Conservation (phyloP, 2,329 filamentous ascomycete genomes). For the Byssoonygena ceratinophila region DNA sequence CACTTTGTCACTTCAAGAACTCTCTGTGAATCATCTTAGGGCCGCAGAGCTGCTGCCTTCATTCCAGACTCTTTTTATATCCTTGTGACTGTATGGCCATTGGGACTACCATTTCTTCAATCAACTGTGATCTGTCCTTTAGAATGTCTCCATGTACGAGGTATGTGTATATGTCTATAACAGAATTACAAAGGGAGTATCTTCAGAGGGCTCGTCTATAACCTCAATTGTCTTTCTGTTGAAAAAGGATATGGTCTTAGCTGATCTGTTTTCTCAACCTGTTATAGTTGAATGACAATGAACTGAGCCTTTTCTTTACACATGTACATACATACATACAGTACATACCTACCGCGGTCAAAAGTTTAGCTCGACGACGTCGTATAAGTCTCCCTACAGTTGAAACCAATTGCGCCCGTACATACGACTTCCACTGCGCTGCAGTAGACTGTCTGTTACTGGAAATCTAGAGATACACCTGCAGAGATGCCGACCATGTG, state of each 20-base stretch:
- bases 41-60: neutral
- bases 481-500: constrained; percentile 76
- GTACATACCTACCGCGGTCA: too few relatives aligned
- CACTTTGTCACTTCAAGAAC: neutral
- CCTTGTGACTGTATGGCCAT: neutral
- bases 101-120: neutral
- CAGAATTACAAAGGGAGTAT: too few relatives aligned
- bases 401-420: too few relatives aligned
- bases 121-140: neutral
- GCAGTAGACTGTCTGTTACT: neutral
- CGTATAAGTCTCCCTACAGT: too few relatives aligned
- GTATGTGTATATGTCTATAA: neutral
- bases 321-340: too few relatives aligned
- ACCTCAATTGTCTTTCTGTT: too few relatives aligned
- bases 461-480: neutral
- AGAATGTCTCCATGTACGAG: neutral
- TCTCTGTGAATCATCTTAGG: neutral
- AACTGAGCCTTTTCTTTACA: too few relatives aligned
- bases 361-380: too few relatives aligned
- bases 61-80: neutral
- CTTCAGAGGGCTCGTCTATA: too few relatives aligned
- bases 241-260: too few relatives aligned
- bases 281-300: too few relatives aligned
- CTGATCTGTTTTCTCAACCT: too few relatives aligned
- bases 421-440: neutral